Conservation (phyloP, 805 yeast species). For the Suhomyces sp. region DNA sequence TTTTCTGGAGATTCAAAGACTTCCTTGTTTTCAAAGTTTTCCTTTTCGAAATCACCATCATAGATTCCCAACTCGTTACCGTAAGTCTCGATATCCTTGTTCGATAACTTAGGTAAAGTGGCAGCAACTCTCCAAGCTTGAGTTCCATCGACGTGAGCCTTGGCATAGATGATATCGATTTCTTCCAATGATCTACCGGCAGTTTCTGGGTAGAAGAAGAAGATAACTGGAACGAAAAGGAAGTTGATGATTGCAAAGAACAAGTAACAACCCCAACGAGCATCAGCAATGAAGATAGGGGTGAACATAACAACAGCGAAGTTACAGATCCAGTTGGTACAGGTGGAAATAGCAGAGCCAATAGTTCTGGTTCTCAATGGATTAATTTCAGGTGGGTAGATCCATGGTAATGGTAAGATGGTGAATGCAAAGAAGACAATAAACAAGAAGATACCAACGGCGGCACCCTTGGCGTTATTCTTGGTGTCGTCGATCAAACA, state of each 20-base stretch:
- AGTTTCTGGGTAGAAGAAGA: constrained; percentile 46
- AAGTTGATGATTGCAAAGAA: constrained; percentile 42
- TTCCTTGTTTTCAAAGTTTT: constrained; percentile 31
- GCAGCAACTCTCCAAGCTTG: constrained; percentile 64
- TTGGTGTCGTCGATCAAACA: constrained; percentile 33
- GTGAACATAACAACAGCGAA: constrained; percentile 48
- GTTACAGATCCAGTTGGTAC: constrained; percentile 45
- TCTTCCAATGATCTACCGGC: constrained; percentile 47
- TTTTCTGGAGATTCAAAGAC: background rate
- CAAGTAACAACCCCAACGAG: constrained; percentile 42
- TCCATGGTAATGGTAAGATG: constrained; percentile 45
- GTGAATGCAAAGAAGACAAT: constrained; percentile 44
- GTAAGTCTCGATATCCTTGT: constrained; percentile 57
- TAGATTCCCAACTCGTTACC: constrained; percentile 57
- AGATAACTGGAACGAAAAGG: constrained; percentile 36
- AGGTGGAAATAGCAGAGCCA: constrained; percentile 43
- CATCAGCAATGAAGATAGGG: constrained; percentile 37
- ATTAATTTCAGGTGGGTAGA: constrained; percentile 47
- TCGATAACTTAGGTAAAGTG: constrained; percentile 54
- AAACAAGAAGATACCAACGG: constrained; percentile 45
- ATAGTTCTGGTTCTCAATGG: constrained; percentile 47
- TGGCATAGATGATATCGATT: constrained; percentile 59
- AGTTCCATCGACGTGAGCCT: constrained; percentile 54
- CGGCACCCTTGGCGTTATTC: constrained; percentile 42
- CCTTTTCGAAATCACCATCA: constrained; percentile 41